Conservation (phyloP, 768 basidiomycete genomes). For the Termitomyces sp. region DNA sequence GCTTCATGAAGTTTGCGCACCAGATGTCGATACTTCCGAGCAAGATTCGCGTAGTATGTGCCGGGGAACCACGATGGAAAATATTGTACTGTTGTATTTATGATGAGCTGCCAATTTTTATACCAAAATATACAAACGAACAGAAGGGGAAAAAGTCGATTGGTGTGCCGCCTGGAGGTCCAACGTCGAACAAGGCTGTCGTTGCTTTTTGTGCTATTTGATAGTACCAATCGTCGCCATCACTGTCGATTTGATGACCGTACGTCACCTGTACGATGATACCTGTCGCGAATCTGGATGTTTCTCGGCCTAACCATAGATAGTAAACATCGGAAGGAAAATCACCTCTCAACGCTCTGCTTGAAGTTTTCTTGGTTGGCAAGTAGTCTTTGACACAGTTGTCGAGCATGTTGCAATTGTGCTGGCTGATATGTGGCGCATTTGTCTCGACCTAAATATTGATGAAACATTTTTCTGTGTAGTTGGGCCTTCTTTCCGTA, state of each 20-base stretch:
- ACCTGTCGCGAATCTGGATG: slow-evolving; percentile 8
- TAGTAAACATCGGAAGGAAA: neutral
- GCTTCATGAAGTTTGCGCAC: neutral
- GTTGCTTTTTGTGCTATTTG: slow-evolving; percentile 4
- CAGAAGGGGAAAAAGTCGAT: neutral
- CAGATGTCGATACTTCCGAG: neutral
- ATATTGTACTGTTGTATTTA: slow-evolving; percentile 4
- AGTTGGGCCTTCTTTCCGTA: slow-evolving; percentile 5
- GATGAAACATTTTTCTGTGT: slow-evolving; percentile 9
- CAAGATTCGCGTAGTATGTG: slow-evolving; percentile 7
- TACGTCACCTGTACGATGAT: slow-evolving; percentile 14
- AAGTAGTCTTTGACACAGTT: neutral
- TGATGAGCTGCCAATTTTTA: neutral
- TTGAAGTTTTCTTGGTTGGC: neutral
- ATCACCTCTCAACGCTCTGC: neutral
- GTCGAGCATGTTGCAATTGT: neutral
- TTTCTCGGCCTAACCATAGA: neutral
- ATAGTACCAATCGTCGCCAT: slow-evolving; percentile 12
- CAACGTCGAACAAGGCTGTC: neutral
- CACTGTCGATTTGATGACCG: slow-evolving; percentile 10
- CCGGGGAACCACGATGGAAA: slow-evolving; percentile 15
- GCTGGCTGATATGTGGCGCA: slow-evolving; percentile 2
- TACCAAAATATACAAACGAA: neutral
- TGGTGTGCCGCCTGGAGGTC: slow-evolving; percentile 4
- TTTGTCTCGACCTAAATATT: slow-evolving; percentile 3